Conservation (phyloP, 305 asterid genomes). For the Solanum aculeatissimum region DNA sequence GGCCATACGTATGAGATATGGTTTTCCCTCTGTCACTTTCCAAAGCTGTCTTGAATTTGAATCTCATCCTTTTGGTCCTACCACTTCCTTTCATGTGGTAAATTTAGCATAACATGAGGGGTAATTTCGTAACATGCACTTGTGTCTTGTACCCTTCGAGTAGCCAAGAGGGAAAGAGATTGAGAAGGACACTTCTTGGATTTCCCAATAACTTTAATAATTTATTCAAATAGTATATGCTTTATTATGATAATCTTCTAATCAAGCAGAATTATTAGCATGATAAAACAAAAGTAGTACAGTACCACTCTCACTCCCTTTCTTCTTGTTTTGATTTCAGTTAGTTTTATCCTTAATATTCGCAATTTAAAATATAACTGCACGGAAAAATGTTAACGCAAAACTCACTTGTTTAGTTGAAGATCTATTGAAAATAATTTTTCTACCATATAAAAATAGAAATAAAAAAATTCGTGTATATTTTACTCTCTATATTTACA, state of each 20-base stretch:
- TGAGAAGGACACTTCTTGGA: background rate
- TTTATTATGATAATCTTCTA: background rate
- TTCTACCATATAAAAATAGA: background rate
- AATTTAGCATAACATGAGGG: background rate
- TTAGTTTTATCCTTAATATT: background rate
- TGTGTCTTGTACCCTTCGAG: background rate
- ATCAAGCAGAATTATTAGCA: background rate
- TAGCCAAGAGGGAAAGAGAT: background rate
- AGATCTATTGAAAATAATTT: background rate
- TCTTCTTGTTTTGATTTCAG: background rate
- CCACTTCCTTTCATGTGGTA: background rate
- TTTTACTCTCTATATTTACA: background rate
- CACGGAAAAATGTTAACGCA: background rate
- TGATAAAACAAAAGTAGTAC: background rate
- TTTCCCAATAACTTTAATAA: background rate
- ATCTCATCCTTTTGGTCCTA: background rate
- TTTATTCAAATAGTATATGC: background rate
- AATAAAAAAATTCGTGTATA: too few species aligned
- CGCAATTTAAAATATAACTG: background rate
- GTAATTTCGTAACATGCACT: background rate
- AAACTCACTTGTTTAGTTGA: background rate
- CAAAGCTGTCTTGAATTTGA: background rate
- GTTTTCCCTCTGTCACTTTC: background rate
- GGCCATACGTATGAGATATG: background rate
- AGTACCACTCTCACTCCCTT: background rate